These are phyloP conservation scores for Sphaceloma murrayae DNA, from an alignment of 2,329 filamentous ascomycete species.

Conservation along the genomic window DNA sequence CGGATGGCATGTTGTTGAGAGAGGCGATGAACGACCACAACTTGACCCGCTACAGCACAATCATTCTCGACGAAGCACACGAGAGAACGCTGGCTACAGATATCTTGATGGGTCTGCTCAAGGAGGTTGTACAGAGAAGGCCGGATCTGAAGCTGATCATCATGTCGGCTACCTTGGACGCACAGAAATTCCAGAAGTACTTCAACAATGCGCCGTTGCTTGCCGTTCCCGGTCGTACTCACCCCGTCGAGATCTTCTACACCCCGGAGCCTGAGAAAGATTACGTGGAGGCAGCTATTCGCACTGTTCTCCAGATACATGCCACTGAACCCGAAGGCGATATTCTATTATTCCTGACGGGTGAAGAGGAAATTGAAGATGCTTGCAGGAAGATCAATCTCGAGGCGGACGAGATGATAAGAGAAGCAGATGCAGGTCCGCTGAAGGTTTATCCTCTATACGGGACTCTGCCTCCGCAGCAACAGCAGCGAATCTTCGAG, in stretches of 20 bases:
- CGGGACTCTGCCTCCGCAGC: conserved; percentile 79
- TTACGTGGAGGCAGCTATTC: conserved; percentile 89
- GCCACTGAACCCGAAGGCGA: conserved; percentile 87
- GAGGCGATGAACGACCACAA: conserved; percentile 96
- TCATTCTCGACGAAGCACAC: conserved; percentile 97
- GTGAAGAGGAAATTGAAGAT: conserved; percentile 98
- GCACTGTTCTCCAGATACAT: conserved; percentile 94
- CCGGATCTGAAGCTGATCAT: conserved; percentile 95
- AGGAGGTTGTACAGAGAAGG: conserved; percentile 73
- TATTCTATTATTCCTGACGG: conserved; percentile 87
- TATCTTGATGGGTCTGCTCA: conserved; percentile 91
- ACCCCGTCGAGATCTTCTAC: conserved; percentile 97
- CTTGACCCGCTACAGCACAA: conserved; percentile 86
- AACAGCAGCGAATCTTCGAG: conserved; percentile 94
- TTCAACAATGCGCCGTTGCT: conserved; percentile 91
- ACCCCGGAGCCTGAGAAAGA: conserved; percentile 92
- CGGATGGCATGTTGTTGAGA: conserved; percentile 93
- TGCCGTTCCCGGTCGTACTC: conserved; percentile 86
- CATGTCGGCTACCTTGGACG: conserved; percentile 96
- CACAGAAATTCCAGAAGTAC: conserved; percentile 95
- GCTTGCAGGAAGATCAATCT: conserved; percentile 83
- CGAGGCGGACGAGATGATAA: conserved; percentile 82
- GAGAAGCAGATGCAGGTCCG: conserved; percentile 85
- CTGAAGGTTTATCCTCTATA: conserved; percentile 89
- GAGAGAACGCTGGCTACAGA: conserved; percentile 95